Percentiles rank a stretch among this genome's conserved stretches.
These are phyloP conservation scores for Catharanthus roseus DNA, from an alignment of 257 asterid species.

Conservation along the genomic window DNA sequence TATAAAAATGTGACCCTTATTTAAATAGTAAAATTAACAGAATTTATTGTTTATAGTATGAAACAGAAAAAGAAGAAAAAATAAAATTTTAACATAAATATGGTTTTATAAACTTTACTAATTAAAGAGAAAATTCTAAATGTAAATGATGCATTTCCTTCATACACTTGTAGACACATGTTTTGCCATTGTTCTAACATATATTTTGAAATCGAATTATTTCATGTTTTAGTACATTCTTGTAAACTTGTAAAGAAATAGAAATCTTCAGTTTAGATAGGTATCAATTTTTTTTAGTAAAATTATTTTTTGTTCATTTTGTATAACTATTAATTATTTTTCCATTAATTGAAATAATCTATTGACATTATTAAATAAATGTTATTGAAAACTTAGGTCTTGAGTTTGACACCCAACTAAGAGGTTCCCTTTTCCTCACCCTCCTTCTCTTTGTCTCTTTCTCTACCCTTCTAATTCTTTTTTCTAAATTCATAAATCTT, in stretches of 20 bases:
- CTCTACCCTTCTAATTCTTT: too few relatives aligned
- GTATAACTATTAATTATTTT: too few relatives aligned
- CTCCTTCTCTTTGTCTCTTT: too few relatives aligned
- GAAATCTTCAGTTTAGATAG: background rate
- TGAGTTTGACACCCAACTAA: too few relatives aligned
- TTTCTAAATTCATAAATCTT: too few relatives aligned
- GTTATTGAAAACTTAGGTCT: background rate
- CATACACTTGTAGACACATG: background rate
- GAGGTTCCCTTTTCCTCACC: too few relatives aligned
- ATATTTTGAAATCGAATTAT: background rate
- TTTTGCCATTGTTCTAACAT: background rate
- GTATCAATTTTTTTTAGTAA: background rate
- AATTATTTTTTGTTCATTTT: background rate
- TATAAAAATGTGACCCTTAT: background rate
- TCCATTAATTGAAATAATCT: too few relatives aligned
- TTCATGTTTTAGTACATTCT: background rate
- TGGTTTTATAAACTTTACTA: background rate
- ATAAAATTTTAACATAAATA: background rate
- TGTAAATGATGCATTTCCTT: background rate
- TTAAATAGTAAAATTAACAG: background rate
- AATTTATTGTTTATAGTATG: background rate
- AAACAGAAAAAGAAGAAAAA: background rate
- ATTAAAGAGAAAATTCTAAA: background rate
- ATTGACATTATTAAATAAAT: too few relatives aligned
- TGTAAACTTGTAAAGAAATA: background rate